Evolutionary conservation across 371 early-diverging fungal genomes (phyloP).

Genomic region (Mucor circinelloides): DNA sequence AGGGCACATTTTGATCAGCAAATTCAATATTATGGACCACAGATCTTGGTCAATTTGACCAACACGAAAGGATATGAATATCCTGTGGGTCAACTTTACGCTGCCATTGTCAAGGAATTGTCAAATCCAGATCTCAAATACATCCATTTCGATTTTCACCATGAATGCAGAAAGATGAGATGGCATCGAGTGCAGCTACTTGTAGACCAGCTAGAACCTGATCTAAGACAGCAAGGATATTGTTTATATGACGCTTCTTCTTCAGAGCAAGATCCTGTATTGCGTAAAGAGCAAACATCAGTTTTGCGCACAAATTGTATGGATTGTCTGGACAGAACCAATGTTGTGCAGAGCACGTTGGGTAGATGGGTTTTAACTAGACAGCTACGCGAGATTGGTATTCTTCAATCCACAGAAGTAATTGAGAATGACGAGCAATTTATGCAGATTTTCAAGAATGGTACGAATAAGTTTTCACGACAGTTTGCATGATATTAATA

Average conservation of each 20-base stretch:
- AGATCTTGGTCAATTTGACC: conserved; percentile 86
- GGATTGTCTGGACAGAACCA: conserved; percentile 99
- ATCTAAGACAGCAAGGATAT: conserved; percentile 63
- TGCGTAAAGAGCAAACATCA: conserved; percentile 62
- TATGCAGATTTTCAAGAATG: conserved; percentile 23
- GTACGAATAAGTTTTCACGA: background rate
- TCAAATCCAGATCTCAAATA: conserved; percentile 67
- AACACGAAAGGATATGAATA: conserved; percentile 89
- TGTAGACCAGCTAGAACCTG: conserved; percentile 67
- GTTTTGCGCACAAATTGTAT: conserved; percentile 99
- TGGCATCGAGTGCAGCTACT: conserved; percentile 80
- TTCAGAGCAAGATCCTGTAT: background rate
- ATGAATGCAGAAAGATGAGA: conserved; percentile 90
- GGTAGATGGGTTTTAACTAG: conserved; percentile 71
- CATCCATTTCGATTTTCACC: conserved; percentile 95
- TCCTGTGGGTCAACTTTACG: conserved; percentile 77
- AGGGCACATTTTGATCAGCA: conserved; percentile 74
- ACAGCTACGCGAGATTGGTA: conserved; percentile 68
- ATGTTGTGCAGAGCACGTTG: conserved; percentile 94
- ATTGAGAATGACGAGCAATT: conserved; percentile 57
- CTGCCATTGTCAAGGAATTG: conserved; percentile 39
- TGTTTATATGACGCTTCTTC: conserved; percentile 14
- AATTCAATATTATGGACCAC: conserved; percentile 71
- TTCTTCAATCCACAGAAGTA: conserved; percentile 59
- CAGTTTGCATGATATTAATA: background rate